Base-by-base conservation (phyloP, 208 protist species). In the Wallacemonas collosoma region DNA sequence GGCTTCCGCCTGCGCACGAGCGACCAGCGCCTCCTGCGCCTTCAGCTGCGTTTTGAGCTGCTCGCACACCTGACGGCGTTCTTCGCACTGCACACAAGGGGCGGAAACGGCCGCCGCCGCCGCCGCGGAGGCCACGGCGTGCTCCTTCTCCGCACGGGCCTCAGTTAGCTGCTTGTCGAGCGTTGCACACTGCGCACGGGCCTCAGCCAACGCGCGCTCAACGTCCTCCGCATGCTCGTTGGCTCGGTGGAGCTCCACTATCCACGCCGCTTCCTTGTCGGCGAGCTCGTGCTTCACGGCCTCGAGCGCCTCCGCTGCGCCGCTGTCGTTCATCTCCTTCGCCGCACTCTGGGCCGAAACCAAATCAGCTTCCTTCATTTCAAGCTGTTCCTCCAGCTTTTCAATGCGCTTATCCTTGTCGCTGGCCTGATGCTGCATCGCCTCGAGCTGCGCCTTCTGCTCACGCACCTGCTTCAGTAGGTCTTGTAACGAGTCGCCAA, bases 321-420 rank as follows among this genome's bases (percentile, higher is more conserved):
- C 47, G 15, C 38, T 26, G 26, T 26, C 26, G 26, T 26, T 26
- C 26, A 26, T 26, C 26, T 26, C 7, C n/a, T 45, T 15, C 15
- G 55, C 11, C 57, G 36, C n/a, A 12, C 36, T n/a, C 6, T 12
- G 45, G 11, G 11, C 11, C 7, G 66, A n/a, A 2, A 77, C 73
- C 48, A 61, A 48, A 9, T 48, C 45, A 35, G 56, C 58, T 63
- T 82, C 71, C 9, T 62, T 61, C 17, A 71, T 3, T 54, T 78
- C 41, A 26, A 80, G 79, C 51, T 77, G 55, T 36, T 14, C 66
- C 64, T 40, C 44, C 26, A 82, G 63, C 53, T 76, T 40, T 2
- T 61, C 75, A 58, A 83, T 81, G 17, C 73, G 73, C 14, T 50
- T 54, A 14, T 83, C 72, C 68, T 84, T 83, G 39, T 87, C 74